Evolutionary conservation across 805 yeast species (phyloP).

Genomic region (Metschnikowia amazonensis): DNA sequence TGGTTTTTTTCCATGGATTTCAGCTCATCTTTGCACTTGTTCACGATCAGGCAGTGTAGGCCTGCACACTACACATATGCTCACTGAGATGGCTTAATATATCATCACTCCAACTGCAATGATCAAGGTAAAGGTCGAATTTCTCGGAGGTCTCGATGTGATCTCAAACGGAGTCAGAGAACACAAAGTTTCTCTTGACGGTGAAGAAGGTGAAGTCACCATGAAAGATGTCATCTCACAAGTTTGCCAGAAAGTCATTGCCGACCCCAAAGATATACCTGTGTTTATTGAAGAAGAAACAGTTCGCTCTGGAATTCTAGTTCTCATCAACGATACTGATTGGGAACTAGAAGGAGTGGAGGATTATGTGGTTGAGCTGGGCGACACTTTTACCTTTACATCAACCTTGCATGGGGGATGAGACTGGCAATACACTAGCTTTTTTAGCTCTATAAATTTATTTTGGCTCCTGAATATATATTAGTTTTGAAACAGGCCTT

Average conservation of each 20-base stretch:
- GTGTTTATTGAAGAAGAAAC: conserved; percentile 80
- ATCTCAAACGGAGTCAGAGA: conserved; percentile 60
- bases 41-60: not conserved
- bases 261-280: conserved; percentile 58
- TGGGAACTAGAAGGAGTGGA: conserved; percentile 95
- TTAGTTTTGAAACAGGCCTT: too few relatives aligned
- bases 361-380: conserved; percentile 67
- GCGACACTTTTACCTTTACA: conserved; percentile 81
- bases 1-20: not conserved
- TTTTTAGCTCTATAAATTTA: not conserved
- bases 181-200: conserved; percentile 43
- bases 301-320: conserved; percentile 88
- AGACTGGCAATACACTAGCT: not conserved
- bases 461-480: not conserved
- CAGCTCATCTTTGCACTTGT: not conserved
- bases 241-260: conserved; percentile 52
- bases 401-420: conserved; percentile 94
- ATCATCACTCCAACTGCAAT: conserved; percentile 4
- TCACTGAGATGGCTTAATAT: not conserved
- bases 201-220: conserved; percentile 42
- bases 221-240: conserved; percentile 53
- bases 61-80: conserved; percentile 1
- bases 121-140: conserved; percentile 41
- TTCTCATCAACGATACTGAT: conserved; percentile 88
- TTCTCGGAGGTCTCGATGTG: conserved; percentile 79